Evolutionary conservation across 2,329 filamentous ascomycete genomes (phyloP), one percentile per base, ranked within the genome.

Genomic region (Phialemonium atrogriseum): DNA sequence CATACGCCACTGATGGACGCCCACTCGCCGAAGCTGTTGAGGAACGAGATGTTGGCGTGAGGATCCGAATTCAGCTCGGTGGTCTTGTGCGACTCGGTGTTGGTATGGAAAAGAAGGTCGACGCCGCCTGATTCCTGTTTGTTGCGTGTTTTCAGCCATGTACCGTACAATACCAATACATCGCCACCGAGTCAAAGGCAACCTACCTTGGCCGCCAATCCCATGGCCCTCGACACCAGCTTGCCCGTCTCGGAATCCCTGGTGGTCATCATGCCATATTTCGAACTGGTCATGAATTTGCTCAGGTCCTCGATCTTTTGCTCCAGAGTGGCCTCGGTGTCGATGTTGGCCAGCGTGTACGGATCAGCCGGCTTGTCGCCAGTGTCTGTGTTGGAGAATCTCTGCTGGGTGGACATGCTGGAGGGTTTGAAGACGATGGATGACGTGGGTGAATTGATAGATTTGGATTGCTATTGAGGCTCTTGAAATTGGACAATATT

Each of bases 211-310:
- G 74, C 84, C 11, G 84, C 84, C 10, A 94, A 56, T 5, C 84
- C 84, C 87, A 94, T 94, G 55, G 80, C 85, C 42, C 87, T 70
- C n/a, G 81, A 88, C 5, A 81, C 77, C 10, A 94, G 64, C 30
- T 77, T 67, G 10, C 79, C 80, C 1, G 68, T 73, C 21, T 69
- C 64, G 3, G 70, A 64, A 29, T 80, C 77, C 30, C 78, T 70
- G 14, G 87, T 93, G 7, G 86, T 91, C 76, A 94, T 78, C 80
- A 94, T 84, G 56, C 82, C 84, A 53, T 86, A 93, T 60, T 93
- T 94, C 64, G 70, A 73, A 40, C 69, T 66, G 22, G 73, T 68
- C 51, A 84, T 72, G 56, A 94, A 94, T 10, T 66, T 61, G 46
- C 69, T 64, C 23, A 94, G 70, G 37, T 83, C 84, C 37, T 81